phyloP scores from a whole-genome alignment of 2,329 filamentous ascomycete genomes.

The Escovopsis sp. region DNA sequence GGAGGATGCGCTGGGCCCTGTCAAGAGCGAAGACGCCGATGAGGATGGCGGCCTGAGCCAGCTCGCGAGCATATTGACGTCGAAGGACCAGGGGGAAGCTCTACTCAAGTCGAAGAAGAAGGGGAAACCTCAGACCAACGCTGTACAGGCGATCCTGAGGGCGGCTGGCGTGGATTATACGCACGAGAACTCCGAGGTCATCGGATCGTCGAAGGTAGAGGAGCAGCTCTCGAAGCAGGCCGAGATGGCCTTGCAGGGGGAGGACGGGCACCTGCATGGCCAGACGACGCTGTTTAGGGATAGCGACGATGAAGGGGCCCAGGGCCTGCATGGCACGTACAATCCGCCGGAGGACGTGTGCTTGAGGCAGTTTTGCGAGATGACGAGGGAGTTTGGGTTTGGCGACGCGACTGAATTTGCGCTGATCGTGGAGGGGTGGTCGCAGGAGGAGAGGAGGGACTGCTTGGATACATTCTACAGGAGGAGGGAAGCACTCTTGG shows the following conservation, averaged over 20 bases:
- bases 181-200: conserved; percentile 89
- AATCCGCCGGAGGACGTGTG: conserved; percentile 62
- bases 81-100: conserved; percentile 29
- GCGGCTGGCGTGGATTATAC: conserved; percentile 87
- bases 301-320: conserved; percentile 24
- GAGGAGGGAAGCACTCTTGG: conserved; percentile 41
- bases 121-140: conserved; percentile 43
- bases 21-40: conserved; percentile 33
- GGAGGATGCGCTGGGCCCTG: conserved; percentile 22
- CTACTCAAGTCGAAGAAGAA: conserved; percentile 15
- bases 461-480: conserved; percentile 72
- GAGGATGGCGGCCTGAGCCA: conserved; percentile 59
- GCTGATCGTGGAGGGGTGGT: conserved; percentile 80
- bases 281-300: conserved; percentile 42
- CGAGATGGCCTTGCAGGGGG: conserved; percentile 37
- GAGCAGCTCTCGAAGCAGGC: conserved; percentile 67
- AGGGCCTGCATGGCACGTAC: conserved; percentile 32
- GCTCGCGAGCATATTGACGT: conserved; percentile 41
- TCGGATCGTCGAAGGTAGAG: conserved; percentile 87
- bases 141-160: conserved; percentile 77
- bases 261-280: conserved; percentile 28
- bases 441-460: conserved; percentile 63
- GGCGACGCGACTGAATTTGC: conserved; percentile 70
- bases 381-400: conserved; percentile 71
- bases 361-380: conserved; percentile 75